Base-by-base conservation (phyloP, 129 eudicot species). In the Lactuca saligna region DNA sequence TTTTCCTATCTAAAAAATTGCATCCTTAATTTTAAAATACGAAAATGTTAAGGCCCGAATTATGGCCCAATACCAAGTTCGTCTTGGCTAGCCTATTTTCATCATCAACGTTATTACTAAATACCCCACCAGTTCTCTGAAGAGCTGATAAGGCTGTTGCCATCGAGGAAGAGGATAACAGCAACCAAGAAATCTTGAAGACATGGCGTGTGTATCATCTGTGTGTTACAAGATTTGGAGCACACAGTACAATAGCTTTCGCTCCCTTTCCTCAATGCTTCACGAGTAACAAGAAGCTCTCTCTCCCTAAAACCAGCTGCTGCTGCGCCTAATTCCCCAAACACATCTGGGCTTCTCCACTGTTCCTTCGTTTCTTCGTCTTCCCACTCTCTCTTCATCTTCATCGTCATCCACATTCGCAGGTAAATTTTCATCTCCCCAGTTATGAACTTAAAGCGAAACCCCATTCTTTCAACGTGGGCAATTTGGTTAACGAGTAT, bases 401-500 rank as follows among this genome's bases (percentile, higher is more conserved):
- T 76, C 91, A 9, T 80, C 91, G 58, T 20, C 80, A 49, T 82
- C 87, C 48, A 60, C 96, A 4, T 89, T 90, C 71, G 51, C 89
- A 76, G 97, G 97, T 90, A 72, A 15, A 15, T 11, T 44, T 4
- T 16, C 32, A n/a, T 69, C 67, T 3, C 60, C 54, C 25, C 12
- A 50, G 39, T 66, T 17, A 8, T 33, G 17, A 10, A 57, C 11
- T 65, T 1, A 5, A 17, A 14, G 3, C 3, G 7, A 74, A 65
- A 8, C 20, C 31, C 10, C 0, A 3, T 41, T 72, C 11, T 65
- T 4, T 17, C 56, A n/a, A n/a, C n/a, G n/a, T n/a, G n/a, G n/a
- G n/a, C n/a, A n/a, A n/a, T n/a, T n/a, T n/a, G n/a, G n/a, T n/a
- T n/a, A n/a, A n/a, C n/a, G 70, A 39, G 60, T 68, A 14, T 33